These are phyloP conservation scores for Ustulina deusta DNA, from an alignment of 2,329 filamentous ascomycete species.

Conservation along the genomic window DNA sequence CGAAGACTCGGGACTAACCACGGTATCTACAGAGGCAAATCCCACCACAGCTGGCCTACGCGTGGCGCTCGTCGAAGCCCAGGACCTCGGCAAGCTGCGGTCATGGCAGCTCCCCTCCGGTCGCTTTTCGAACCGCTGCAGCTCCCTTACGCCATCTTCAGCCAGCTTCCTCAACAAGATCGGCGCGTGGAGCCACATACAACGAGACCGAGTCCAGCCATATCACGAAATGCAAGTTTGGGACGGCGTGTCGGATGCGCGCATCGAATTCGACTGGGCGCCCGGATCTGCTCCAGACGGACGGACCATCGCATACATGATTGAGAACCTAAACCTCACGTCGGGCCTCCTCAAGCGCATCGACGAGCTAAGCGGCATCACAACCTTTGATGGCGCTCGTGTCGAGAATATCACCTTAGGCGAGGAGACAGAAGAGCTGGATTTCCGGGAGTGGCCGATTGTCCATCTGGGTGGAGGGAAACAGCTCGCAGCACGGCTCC, in stretches of 20 bases:
- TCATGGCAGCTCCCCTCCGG: conserved; percentile 74
- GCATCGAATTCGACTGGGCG: conserved; percentile 88
- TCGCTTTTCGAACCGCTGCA: conserved; percentile 92
- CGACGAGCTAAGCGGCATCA: conserved; percentile 74
- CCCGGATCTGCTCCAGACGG: conserved; percentile 54
- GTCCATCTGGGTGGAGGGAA: conserved; percentile 77
- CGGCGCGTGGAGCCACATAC: conserved; percentile 85
- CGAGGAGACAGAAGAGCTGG: conserved; percentile 72
- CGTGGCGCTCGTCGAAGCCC: conserved; percentile 89
- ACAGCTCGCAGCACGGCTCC: conserved; percentile 80
- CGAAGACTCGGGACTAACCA: conserved; percentile 26
- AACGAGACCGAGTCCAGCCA: conserved; percentile 78
- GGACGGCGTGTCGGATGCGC: conserved; percentile 90
- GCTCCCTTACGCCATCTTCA: conserved; percentile 90
- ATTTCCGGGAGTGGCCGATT: conserved; percentile 89
- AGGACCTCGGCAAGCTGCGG: conserved; percentile 79
- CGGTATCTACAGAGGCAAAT: conserved; percentile 71
- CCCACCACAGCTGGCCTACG: conserved; percentile 80
- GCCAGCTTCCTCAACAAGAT: conserved; percentile 85
- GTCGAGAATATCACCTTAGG: conserved; percentile 86
- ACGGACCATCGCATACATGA: conserved; percentile 92
- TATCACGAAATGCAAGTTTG: conserved; percentile 99
- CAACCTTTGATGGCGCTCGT: conserved; percentile 79
- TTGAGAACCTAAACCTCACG: conserved; percentile 91
- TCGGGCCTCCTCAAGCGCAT: conserved; percentile 80